Evolutionary conservation across 495 filamentous ascomycete species (phyloP), one percentile per base, ranked within the genome.

Genomic region (Lophiotrema nucula): DNA sequence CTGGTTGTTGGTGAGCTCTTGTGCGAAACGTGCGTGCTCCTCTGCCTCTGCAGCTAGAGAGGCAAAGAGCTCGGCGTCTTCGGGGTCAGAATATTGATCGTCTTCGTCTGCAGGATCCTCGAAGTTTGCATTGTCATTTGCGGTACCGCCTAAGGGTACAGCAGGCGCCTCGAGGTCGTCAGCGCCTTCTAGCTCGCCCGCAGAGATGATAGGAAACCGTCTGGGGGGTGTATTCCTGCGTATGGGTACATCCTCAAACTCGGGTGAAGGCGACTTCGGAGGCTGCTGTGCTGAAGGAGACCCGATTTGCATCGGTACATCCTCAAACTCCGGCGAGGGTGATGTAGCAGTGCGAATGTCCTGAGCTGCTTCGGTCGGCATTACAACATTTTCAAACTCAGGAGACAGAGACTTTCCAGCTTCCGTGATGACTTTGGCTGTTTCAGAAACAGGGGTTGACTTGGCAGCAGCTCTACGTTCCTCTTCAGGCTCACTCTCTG

Each of bases 21-120:
- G 90, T 3, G 93, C 89, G 67, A 98, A 97, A 6, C 91, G 83
- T 6, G 86, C 90, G 67, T 98, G 92, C 57, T 96, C 93, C 74
- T 96, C 88, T 2, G 85, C 86, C 77, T 97, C 93, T 6, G 84
- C 81, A 10, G 89, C 90, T 59, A 98, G 82, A 58, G 92, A 89
- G 22, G 79, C 81, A 37, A 97, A 76, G 4, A 97, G 77, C 46
- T 93, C 90, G 70, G 90, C 90, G 57, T 97, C 92, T 73, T 96
- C 92, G 0, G 90, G 86, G 60, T 97, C 92, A 24, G 85, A 89
- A 64, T 87, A 89, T 24, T 69, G 58, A 5, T 85, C 78, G 41
- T 68, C 73, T 10, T 67, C 71, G 26, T 72, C 65, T 23, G 42
- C 10, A 3, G 74, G 70, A 11, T 67, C 61, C 0, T 67, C 57